These are phyloP conservation scores for Pseudophaeomoniella oleicola DNA, from an alignment of 2,329 filamentous ascomycete species.

Conservation along the genomic window DNA sequence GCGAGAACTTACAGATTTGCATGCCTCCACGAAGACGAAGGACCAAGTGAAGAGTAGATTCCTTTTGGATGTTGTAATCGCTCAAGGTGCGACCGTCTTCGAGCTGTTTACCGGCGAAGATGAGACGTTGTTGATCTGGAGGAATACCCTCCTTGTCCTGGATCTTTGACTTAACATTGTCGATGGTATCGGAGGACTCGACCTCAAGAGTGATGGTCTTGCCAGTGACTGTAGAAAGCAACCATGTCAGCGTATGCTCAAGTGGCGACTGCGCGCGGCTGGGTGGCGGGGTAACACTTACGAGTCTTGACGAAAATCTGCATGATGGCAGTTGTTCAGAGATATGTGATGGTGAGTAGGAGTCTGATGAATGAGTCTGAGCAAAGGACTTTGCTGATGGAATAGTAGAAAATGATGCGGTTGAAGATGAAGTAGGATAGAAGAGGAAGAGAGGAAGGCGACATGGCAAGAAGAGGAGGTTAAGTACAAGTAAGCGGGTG, in stretches of 20 bases:
- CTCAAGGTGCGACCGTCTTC: conserved; percentile 42
- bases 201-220: conserved; percentile 40
- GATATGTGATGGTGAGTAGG: background rate
- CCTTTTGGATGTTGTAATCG: conserved; percentile 44
- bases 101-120: conserved; percentile 44
- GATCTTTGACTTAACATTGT: conserved; percentile 45
- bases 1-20: conserved; percentile 42
- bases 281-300: conserved; percentile 37
- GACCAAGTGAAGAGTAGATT: conserved; percentile 58
- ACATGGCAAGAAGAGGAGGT: background rate
- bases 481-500: background rate
- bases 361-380: background rate
- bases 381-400: too few relatives aligned
- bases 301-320: conserved; percentile 98
- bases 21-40: conserved; percentile 55
- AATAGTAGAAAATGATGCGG: background rate
- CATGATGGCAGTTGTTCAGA: conserved; percentile 44
- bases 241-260: conserved; percentile 19
- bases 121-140: conserved; percentile 42
- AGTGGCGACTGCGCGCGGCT: conserved; percentile 9
- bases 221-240: conserved; percentile 37
- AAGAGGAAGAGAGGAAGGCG: background rate
- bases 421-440: background rate
- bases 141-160: conserved; percentile 47
- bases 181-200: conserved; percentile 32